Evolutionary conservation across 1,284 basidiomycete species (phyloP).

Genomic region (Neotropicomus parvogracilis): DNA sequence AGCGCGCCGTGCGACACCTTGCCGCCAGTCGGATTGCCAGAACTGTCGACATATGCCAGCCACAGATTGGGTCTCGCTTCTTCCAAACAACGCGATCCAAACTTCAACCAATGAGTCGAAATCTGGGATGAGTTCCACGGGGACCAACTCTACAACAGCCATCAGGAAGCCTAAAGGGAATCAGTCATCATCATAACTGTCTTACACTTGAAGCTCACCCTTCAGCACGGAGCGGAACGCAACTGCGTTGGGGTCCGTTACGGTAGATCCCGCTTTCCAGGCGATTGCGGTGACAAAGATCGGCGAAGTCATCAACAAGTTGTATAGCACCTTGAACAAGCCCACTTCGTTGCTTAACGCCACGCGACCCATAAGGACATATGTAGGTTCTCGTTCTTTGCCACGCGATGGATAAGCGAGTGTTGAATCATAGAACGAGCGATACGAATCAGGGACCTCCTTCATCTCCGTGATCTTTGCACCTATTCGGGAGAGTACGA

Average conservation of each 20-base stretch:
- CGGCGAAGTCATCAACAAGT: conserved; percentile 62
- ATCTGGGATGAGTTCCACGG: conserved; percentile 69
- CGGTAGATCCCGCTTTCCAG: conserved; percentile 60
- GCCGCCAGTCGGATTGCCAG: conserved; percentile 68
- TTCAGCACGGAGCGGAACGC: conserved; percentile 82
- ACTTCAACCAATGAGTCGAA: conserved; percentile 71
- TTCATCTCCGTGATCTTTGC: conserved; percentile 42
- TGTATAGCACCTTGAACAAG: conserved; percentile 53
- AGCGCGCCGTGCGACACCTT: conserved; percentile 60
- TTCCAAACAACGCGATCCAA: conserved; percentile 78
- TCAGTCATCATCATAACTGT: conserved; percentile 5
- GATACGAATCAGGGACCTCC: conserved; percentile 52
- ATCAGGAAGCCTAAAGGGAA: conserved; percentile 57
- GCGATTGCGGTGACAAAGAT: conserved; percentile 71
- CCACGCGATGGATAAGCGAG: conserved; percentile 43
- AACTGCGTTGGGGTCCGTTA: conserved; percentile 77
- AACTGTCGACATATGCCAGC: conserved; percentile 72
- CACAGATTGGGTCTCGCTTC: conserved; percentile 68
- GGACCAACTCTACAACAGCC: conserved; percentile 67
- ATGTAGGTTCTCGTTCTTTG: conserved; percentile 52
- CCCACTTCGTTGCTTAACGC: conserved; percentile 55
- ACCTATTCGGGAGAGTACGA: conserved; percentile 63
- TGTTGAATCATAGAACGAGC: conserved; percentile 54
- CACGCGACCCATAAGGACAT: conserved; percentile 51
- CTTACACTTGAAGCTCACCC: conserved; percentile 43